Evolutionary conservation across 1,284 basidiomycete genomes (phyloP).

Genomic region (Heterobasidion occidentale): DNA sequence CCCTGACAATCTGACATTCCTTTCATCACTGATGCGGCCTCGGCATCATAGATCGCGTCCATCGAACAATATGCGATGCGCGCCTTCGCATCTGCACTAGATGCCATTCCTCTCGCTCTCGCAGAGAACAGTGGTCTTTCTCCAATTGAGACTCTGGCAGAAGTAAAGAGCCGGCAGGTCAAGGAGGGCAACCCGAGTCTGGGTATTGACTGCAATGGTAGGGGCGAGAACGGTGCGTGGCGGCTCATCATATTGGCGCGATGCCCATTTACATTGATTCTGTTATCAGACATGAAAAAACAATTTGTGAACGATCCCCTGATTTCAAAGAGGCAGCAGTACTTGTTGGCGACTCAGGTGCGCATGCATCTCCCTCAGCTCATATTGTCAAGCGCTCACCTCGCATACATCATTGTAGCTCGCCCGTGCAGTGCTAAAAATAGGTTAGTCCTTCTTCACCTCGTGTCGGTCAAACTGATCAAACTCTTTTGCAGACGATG

Average conservation of each 20-base stretch:
- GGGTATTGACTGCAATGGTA: constrained; percentile 90
- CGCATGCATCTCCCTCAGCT: constrained; percentile 12
- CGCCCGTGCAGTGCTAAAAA: constrained; percentile 68
- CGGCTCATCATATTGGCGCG: neutral
- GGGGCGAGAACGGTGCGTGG: constrained; percentile 76
- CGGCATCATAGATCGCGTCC: constrained; percentile 64
- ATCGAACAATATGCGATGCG: constrained; percentile 99
- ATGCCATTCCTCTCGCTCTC: constrained; percentile 88
- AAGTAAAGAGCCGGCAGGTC: constrained; percentile 92
- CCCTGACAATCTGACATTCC: neutral
- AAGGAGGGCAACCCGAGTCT: constrained; percentile 80
- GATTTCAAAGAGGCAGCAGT: constrained; percentile 96
- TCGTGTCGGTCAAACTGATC: constrained; percentile 6
- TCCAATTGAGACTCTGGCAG: constrained; percentile 93
- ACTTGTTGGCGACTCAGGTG: constrained; percentile 94
- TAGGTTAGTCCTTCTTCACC: constrained; percentile 36
- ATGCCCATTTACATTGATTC: neutral
- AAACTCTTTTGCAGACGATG: constrained; percentile 40
- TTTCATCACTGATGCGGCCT: neutral
- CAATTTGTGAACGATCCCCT: constrained; percentile 97
- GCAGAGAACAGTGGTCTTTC: constrained; percentile 97
- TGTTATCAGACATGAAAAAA: constrained; percentile 83
- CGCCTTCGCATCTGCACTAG: constrained; percentile 91
- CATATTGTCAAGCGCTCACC: constrained; percentile 1
- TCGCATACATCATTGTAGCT: constrained; percentile 29